phyloP scores from a whole-genome alignment of 78 protist genomes.

The Tieghemostelium lacteum region DNA sequence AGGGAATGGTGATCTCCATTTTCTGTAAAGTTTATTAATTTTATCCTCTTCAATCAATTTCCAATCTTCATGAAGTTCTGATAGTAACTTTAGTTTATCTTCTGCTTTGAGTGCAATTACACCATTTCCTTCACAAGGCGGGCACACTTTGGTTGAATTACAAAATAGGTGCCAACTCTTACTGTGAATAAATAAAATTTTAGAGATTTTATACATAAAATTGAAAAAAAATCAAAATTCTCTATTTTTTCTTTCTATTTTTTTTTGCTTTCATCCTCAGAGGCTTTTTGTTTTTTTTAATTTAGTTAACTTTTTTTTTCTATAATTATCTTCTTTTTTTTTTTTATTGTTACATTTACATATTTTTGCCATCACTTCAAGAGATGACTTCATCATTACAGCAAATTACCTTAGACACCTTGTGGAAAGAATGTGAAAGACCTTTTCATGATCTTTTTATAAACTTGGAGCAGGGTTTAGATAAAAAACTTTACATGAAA shows the following conservation, averaged over 20 bases:
- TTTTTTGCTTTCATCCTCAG: not conserved
- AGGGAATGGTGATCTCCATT: conserved; percentile 64
- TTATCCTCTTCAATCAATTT: not conserved
- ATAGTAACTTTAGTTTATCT: not conserved
- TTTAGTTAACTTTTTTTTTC: not conserved
- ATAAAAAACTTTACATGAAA: conserved; percentile 26
- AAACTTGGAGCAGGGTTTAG: conserved; percentile 27
- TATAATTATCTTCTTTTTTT: conserved; percentile 2
- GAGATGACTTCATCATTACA: not conserved
- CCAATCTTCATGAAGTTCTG: conserved; percentile 11
- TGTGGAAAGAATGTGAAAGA: conserved; percentile 36
- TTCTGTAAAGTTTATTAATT: not conserved
- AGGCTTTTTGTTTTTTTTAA: not conserved
- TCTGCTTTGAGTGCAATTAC: not conserved
- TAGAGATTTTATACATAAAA: not conserved
- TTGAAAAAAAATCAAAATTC: conserved; percentile 1
- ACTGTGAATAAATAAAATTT: not conserved
- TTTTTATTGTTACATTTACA: conserved; percentile 2
- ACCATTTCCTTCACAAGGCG: conserved; percentile 15
- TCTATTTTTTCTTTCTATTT: conserved; percentile 12
- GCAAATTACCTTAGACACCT: conserved; percentile 20
- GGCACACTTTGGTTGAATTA: not conserved
- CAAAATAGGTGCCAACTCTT: not conserved
- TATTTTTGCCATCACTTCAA: too few relatives aligned
- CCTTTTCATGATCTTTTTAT: conserved; percentile 58